A percentile compares a stretch with the other conserved stretches of the same genome.
Evolutionary conservation across 139 green algal genomes (phyloP).

Genomic region (Chlorella sp.): DNA sequence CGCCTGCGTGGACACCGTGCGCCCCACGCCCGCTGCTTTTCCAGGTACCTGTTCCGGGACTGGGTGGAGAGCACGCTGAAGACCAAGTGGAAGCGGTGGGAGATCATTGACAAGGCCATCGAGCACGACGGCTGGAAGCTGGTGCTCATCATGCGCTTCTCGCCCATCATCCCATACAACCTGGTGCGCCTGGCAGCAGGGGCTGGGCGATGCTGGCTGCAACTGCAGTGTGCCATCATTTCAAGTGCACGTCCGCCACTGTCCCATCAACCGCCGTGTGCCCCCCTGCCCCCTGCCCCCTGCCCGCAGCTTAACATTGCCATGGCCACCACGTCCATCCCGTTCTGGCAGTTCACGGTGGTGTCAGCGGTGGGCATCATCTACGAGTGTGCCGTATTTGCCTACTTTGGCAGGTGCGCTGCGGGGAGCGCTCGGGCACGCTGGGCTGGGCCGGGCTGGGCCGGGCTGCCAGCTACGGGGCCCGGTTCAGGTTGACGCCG

Average conservation of each 20-base stretch:
- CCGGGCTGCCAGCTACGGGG: background rate
- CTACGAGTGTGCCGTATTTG: conserved; percentile 50
- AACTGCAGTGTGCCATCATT: no score
- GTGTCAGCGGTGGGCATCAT: conserved; percentile 56
- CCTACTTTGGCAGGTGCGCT: conserved; percentile 45
- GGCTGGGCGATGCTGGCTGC: background rate
- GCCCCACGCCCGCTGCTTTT: no score
- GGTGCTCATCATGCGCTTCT: conserved; percentile 65
- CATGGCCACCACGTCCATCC: conserved; percentile 65
- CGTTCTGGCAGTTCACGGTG: conserved; percentile 61
- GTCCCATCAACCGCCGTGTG: background rate
- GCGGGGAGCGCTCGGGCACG: no score
- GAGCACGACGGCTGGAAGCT: conserved; percentile 72
- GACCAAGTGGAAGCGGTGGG: conserved; percentile 60
- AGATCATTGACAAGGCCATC: conserved; percentile 61
- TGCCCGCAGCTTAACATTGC: conserved; percentile 61
- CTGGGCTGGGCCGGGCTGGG: no score
- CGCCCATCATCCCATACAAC: conserved; percentile 55
- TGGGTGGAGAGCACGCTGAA: conserved; percentile 51
- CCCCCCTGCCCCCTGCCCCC: background rate
- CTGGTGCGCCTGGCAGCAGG: background rate
- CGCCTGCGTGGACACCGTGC: no score
- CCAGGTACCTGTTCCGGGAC: conserved; percentile 57
- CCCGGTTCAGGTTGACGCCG: background rate
- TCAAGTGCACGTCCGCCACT: background rate